Evolutionary conservation across 768 basidiomycete genomes (phyloP).

Genomic region (Cystofilobasidium capitatum): DNA sequence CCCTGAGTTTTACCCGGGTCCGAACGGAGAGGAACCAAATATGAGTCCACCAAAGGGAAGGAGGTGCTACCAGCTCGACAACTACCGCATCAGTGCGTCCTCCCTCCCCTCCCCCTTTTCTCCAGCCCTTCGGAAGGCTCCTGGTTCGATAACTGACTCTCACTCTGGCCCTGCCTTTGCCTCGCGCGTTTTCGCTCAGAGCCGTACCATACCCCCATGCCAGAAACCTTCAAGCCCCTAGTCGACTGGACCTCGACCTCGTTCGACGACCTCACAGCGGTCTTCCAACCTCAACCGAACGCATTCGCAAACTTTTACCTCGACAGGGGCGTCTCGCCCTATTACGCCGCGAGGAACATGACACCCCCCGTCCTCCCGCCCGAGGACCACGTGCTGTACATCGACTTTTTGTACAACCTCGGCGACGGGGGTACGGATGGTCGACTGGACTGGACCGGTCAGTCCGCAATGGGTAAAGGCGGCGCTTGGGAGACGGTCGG

Average conservation of each 20-base stretch:
- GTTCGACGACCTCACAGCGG: conserved; percentile 22
- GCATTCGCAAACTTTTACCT: conserved; percentile 25
- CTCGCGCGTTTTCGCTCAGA: neutral
- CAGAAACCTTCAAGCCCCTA: conserved; percentile 24
- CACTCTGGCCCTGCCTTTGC: too few species aligned
- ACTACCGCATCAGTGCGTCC: conserved; percentile 26
- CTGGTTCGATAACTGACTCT: neutral
- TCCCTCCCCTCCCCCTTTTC: neutral
- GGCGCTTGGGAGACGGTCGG: conserved; percentile 28
- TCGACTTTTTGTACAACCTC: conserved; percentile 29
- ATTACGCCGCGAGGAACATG: conserved; percentile 4
- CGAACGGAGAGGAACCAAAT: neutral
- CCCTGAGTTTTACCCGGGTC: conserved; percentile 18
- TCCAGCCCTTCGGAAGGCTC: neutral
- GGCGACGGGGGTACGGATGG: conserved; percentile 25
- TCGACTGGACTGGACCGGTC: conserved; percentile 27
- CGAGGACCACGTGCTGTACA: conserved; percentile 28
- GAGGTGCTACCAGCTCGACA: conserved; percentile 27
- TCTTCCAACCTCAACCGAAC: conserved; percentile 27
- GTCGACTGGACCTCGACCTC: conserved; percentile 18
- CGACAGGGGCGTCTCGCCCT: conserved; percentile 13
- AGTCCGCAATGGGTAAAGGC: conserved; percentile 16
- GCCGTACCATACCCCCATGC: conserved; percentile 24
- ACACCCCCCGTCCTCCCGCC: conserved; percentile 16
- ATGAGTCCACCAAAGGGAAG: neutral